Evolutionary conservation across 1,139 yeast species (phyloP).

Genomic region (Saccharomycopsis phalli): DNA sequence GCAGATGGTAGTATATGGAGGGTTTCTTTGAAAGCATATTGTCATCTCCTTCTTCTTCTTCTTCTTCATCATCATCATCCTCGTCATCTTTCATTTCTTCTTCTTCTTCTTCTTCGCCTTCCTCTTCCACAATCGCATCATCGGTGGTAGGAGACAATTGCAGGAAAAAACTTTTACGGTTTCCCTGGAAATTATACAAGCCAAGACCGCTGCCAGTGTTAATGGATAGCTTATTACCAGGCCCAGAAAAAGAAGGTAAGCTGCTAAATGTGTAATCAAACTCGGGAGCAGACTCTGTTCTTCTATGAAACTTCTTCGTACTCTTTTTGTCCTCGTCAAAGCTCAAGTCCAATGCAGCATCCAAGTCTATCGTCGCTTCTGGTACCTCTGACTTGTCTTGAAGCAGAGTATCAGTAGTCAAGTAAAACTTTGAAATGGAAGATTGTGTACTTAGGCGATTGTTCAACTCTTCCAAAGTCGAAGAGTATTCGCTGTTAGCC

Average conservation of each 20-base stretch:
- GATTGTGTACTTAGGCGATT: conserved; percentile 15
- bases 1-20: conserved; percentile 11
- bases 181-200: conserved; percentile 7
- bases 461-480: conserved; percentile 11
- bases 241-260: conserved; percentile 20
- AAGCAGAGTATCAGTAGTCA: conserved; percentile 2
- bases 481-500: not conserved
- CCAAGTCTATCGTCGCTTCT: conserved; percentile 56
- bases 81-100: conserved; percentile 24
- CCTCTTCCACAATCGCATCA: conserved; percentile 29
- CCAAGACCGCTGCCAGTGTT: conserved; percentile 11
- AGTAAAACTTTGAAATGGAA: conserved; percentile 13
- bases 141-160: conserved; percentile 19
- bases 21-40: conserved; percentile 11
- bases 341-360: conserved; percentile 40
- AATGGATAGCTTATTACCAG: conserved; percentile 1
- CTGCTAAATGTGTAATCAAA: conserved; percentile 26
- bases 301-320: conserved; percentile 28
- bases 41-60: conserved; percentile 2
- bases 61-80: conserved; percentile 22
- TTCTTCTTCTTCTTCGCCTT: conserved; percentile 24
- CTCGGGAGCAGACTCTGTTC: conserved; percentile 44
- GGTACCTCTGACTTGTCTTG: conserved; percentile 37
- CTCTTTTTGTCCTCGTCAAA: conserved; percentile 23
- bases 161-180: conserved; percentile 14